Evolutionary conservation across 495 filamentous ascomycete genomes (phyloP).

Genomic region (Tuber calosporum): DNA sequence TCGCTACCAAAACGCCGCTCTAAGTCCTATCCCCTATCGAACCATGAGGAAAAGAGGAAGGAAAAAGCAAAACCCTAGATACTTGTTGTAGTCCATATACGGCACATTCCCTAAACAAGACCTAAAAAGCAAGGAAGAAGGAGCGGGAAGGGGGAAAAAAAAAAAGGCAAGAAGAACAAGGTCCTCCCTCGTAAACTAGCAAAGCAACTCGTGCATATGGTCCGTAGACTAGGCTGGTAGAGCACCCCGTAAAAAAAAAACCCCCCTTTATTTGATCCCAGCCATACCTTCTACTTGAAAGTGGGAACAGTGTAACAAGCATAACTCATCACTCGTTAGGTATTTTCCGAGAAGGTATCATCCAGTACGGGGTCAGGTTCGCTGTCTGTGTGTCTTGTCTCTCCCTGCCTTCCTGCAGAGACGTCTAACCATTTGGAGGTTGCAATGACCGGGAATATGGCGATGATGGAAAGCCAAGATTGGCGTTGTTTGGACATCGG

Average conservation of each 20-base stretch:
- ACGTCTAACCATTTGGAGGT: not conserved
- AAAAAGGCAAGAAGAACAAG: not conserved
- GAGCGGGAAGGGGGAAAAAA: not conserved
- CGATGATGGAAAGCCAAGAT: not conserved
- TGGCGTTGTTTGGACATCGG: not conserved
- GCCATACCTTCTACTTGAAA: not conserved
- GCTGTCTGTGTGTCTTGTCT: no score
- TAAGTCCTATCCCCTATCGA: constrained; percentile 3
- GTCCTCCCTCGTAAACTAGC: not conserved
- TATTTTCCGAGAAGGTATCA: not conserved
- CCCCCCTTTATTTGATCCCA: not conserved
- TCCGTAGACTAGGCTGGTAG: not conserved
- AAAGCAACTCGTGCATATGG: not conserved
- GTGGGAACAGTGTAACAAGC: not conserved
- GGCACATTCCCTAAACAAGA: not conserved
- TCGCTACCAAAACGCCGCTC: constrained; percentile 3
- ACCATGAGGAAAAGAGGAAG: not conserved
- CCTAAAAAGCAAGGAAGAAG: not conserved
- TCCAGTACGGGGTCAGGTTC: not conserved
- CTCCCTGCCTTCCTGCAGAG: not conserved
- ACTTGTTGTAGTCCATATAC: not conserved
- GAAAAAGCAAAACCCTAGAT: not conserved
- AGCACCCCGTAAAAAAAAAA: constrained; percentile 2
- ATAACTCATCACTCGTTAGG: not conserved
- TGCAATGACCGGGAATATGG: not conserved